Evolutionary conservation across 345 rosid genomes (phyloP).

Genomic region (Lumnitzera racemosa): DNA sequence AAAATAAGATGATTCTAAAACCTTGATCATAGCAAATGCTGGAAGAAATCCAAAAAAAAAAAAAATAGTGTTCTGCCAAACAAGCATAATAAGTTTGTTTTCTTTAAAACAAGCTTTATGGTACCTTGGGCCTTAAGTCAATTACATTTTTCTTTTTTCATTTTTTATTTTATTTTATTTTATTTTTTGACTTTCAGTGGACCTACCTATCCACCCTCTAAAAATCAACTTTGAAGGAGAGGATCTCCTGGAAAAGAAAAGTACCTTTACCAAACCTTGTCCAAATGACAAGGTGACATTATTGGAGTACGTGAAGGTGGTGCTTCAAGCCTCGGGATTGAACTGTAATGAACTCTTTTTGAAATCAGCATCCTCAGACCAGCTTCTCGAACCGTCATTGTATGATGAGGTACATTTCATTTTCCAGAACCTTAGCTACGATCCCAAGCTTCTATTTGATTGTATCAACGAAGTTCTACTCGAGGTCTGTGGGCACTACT

Average conservation of each 20-base stretch:
- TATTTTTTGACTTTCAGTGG: constrained; percentile 34
- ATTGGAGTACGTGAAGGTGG: constrained; percentile 43
- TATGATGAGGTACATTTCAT: constrained; percentile 47
- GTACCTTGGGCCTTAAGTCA: neutral
- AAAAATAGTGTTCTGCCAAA: too few relatives aligned
- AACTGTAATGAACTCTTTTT: constrained; percentile 61
- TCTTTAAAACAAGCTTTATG: neutral
- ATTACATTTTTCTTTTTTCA: neutral
- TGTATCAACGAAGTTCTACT: constrained; percentile 77
- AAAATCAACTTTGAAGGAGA: constrained; percentile 61
- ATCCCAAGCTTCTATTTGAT: constrained; percentile 57
- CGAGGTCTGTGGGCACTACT: constrained; percentile 43
- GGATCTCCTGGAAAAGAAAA: constrained; percentile 26
- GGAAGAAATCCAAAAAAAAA: too few relatives aligned
- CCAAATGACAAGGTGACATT: constrained; percentile 41
- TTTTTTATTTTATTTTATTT: neutral
- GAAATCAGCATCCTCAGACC: constrained; percentile 53
- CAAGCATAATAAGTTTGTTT: neutral
- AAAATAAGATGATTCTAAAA: too few relatives aligned
- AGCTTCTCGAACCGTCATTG: constrained; percentile 65
- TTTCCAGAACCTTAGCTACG: constrained; percentile 42
- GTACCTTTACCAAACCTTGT: constrained; percentile 24
- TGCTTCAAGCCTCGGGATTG: constrained; percentile 50
- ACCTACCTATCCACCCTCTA: constrained; percentile 47
- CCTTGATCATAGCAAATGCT: too few relatives aligned